These are phyloP conservation scores for Verticillium isaacii DNA, from an alignment of 2,329 filamentous ascomycete species.

Conservation along the genomic window DNA sequence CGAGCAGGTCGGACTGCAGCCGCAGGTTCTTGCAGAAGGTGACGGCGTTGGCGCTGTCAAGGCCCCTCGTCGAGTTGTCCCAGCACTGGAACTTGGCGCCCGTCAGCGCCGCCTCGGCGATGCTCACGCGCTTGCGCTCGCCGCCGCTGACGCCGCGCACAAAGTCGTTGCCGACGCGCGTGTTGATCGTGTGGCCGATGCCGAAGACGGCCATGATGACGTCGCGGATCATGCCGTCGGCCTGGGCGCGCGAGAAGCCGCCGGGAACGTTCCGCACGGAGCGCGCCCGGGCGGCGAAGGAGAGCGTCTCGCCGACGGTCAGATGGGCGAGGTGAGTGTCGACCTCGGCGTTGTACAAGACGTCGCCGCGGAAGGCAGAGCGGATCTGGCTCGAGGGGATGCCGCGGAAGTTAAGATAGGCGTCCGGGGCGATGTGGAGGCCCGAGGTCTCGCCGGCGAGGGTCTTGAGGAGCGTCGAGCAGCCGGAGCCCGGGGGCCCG, in stretches of 20 bases:
- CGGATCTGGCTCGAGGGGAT: neutral
- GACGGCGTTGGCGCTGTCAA: slow-evolving; percentile 62
- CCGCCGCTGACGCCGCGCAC: slow-evolving; percentile 49
- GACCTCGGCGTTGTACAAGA: slow-evolving; percentile 17
- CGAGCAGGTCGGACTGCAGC: slow-evolving; percentile 53
- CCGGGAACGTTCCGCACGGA: slow-evolving; percentile 41
- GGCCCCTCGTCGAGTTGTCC: slow-evolving; percentile 60
- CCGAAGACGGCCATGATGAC: slow-evolving; percentile 50
- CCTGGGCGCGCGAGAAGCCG: slow-evolving; percentile 31
- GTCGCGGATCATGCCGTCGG: slow-evolving; percentile 50
- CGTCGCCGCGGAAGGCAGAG: neutral
- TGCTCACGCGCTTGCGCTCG: slow-evolving; percentile 37
- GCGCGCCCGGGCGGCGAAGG: slow-evolving; percentile 52
- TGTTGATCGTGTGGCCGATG: slow-evolving; percentile 48
- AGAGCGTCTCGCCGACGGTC: slow-evolving; percentile 56
- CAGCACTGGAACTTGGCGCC: slow-evolving; percentile 18
- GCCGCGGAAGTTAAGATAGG: slow-evolving; percentile 16
- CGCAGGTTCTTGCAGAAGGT: slow-evolving; percentile 60
- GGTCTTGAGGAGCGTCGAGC: slow-evolving; percentile 65
- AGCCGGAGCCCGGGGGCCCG: slow-evolving; percentile 51
- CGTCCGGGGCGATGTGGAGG: slow-evolving; percentile 14
- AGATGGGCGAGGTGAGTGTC: slow-evolving; percentile 58
- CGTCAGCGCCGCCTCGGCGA: slow-evolving; percentile 24
- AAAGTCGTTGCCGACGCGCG: slow-evolving; percentile 49
- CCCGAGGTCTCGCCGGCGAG: slow-evolving; percentile 13